These are phyloP conservation scores for Galeopsis tetrahit DNA, from an alignment of 257 asterid genomes.

Conservation along the genomic window DNA sequence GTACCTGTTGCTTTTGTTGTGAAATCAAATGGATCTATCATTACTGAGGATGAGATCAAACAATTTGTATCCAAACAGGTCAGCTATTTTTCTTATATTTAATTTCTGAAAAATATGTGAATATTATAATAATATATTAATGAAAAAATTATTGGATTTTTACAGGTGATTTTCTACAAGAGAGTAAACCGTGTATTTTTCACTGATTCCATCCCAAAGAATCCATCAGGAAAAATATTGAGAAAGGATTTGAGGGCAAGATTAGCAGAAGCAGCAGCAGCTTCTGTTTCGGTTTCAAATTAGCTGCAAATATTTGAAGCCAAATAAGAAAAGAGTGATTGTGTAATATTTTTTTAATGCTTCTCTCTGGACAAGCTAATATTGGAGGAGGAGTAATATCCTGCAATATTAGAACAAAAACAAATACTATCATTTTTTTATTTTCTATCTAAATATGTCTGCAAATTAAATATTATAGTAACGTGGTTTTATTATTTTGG, in stretches of 20 bases:
- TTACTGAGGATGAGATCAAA: conserved; percentile 82
- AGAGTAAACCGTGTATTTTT: conserved; percentile 75
- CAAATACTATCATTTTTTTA: background rate
- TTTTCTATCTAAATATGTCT: conserved; percentile 1
- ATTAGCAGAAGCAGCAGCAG: conserved; percentile 50
- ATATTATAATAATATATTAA: too few relatives aligned
- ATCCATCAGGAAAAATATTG: conserved; percentile 91
- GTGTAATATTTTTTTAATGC: conserved; percentile 5
- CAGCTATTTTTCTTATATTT: background rate
- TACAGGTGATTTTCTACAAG: conserved; percentile 87
- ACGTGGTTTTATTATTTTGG: background rate
- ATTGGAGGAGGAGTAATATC: conserved; percentile 15
- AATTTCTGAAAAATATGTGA: background rate
- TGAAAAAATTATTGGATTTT: background rate
- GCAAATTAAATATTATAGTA: background rate
- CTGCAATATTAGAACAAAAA: conserved; percentile 10
- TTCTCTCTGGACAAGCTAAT: conserved; percentile 15
- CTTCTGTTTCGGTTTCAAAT: conserved; percentile 30
- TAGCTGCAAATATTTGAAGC: conserved; percentile 29
- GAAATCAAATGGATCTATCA: conserved; percentile 58
- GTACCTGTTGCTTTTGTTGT: conserved; percentile 93
- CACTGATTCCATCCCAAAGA: conserved; percentile 73
- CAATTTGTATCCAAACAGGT: conserved; percentile 64
- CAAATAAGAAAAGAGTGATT: background rate
- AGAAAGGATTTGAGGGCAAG: conserved; percentile 88